Conservation (phyloP, 148 eudicot species). For the Salicornia ramosissima region DNA sequence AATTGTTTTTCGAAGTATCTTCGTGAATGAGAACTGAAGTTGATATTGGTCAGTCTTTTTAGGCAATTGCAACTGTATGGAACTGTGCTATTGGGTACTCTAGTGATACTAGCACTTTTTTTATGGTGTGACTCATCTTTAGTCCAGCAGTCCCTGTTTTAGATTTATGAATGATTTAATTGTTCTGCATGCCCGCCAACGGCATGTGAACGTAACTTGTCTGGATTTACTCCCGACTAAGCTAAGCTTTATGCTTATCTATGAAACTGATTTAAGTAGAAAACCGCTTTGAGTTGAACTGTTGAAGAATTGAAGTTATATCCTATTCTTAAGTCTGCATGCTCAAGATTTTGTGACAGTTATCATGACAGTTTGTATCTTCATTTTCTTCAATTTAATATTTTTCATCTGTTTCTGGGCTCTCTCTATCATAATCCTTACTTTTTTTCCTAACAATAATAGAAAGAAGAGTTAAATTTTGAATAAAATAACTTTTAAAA, state of each 20-base stretch:
- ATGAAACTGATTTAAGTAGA: not conserved
- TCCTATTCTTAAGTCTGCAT: not conserved
- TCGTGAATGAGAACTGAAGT: not conserved
- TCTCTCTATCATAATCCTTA: too few species aligned
- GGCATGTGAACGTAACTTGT: too few species aligned
- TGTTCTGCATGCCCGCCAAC: not conserved
- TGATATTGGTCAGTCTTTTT: not conserved
- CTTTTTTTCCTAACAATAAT: too few species aligned
- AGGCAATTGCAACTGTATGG: not conserved
- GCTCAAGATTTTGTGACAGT: not conserved
- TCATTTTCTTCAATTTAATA: too few species aligned
- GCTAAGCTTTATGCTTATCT: too few species aligned
- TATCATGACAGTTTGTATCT: not conserved
- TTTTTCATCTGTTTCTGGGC: too few species aligned
- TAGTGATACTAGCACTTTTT: not conserved
- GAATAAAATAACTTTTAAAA: not conserved
- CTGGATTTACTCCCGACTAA: not conserved
- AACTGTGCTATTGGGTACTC: not conserved
- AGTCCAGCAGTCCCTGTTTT: not conserved
- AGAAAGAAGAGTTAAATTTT: not conserved
- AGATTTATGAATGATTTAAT: not conserved
- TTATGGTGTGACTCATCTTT: not conserved
- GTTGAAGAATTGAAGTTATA: too few species aligned
- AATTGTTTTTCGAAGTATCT: not conserved
- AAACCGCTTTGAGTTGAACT: not conserved